Percentiles rank a stretch among this genome's conserved stretches.
phyloP scores from a whole-genome alignment of 2,329 filamentous ascomycete species.

The Sporothrix sp. region DNA sequence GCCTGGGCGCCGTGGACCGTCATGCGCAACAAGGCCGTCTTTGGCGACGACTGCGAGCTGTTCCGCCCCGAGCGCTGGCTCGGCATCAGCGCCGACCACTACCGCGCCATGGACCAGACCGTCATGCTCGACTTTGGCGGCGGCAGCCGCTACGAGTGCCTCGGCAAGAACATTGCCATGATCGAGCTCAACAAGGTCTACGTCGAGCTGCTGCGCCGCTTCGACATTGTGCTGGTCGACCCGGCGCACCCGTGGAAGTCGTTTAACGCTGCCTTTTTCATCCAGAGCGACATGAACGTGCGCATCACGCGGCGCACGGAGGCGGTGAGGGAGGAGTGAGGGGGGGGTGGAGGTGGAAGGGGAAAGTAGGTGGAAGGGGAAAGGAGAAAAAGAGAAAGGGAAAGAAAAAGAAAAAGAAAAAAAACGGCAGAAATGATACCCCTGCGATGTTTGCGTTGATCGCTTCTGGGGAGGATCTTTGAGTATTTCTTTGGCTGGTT shows the following conservation, averaged over 20 bases:
- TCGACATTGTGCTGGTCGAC: slow-evolving; percentile 21
- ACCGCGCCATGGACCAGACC: slow-evolving; percentile 20
- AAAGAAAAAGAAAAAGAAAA: neutral
- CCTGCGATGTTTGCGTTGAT: slow-evolving; percentile 1
- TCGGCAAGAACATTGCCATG: slow-evolving; percentile 33
- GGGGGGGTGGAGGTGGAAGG: neutral
- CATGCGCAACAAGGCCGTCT: slow-evolving; percentile 28
- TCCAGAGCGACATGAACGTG: slow-evolving; percentile 16
- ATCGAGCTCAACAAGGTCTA: slow-evolving; percentile 32
- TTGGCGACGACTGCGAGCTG: slow-evolving; percentile 30
- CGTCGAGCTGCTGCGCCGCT: slow-evolving; percentile 23
- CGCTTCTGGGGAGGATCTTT: neutral
- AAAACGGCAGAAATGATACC: too few relatives aligned
- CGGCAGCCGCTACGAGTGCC: slow-evolving; percentile 29
- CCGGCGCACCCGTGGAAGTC: slow-evolving; percentile 24
- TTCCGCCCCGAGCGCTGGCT: slow-evolving; percentile 40
- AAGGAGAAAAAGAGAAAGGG: neutral
- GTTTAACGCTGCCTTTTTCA: slow-evolving; percentile 20
- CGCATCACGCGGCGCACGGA: slow-evolving; percentile 10
- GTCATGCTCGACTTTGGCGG: slow-evolving; percentile 32
- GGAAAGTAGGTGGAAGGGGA: neutral
- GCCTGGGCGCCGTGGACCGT: slow-evolving; percentile 21
- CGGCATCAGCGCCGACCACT: slow-evolving; percentile 21
- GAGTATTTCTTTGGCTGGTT: neutral
- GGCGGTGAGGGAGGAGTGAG: neutral